Conservation (phyloP, 148 eudicot species). For the Heliamphora exappendiculata region DNA sequence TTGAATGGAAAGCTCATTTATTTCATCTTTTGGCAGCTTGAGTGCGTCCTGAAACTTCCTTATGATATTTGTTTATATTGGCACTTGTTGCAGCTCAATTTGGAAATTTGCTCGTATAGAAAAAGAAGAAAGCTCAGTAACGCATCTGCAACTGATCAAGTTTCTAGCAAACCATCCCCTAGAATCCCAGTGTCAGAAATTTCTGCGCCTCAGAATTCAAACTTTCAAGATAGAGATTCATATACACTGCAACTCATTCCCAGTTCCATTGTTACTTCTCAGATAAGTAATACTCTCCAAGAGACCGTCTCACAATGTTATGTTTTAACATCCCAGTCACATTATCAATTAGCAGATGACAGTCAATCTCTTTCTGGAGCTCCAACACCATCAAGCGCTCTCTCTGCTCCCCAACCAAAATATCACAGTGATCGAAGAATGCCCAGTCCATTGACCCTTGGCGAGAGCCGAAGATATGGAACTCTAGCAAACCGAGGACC, state of each 20-base stretch:
- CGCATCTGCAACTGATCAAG: background rate
- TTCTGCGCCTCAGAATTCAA: background rate
- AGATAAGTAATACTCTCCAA: background rate
- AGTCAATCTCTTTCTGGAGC: background rate
- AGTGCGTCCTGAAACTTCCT: background rate
- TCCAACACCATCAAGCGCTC: background rate
- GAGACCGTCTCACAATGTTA: background rate
- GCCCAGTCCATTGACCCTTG: background rate
- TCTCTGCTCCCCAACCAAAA: constrained; percentile 7
- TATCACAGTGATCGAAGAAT: constrained; percentile 1
- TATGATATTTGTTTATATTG: background rate
- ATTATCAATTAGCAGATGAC: background rate
- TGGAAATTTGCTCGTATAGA: constrained; percentile 5
- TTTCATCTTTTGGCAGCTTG: background rate
- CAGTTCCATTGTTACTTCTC: background rate
- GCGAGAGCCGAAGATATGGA: background rate
- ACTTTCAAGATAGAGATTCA: background rate
- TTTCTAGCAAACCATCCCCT: background rate
- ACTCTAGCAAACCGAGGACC: constrained; percentile 1
- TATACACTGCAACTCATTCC: background rate
- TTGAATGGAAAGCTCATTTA: background rate
- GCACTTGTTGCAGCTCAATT: constrained; percentile 14
- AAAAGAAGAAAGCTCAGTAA: constrained; percentile 7
- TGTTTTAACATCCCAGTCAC: background rate
- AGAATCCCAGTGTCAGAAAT: background rate